Base-by-base conservation (phyloP, 352 stramenopile genomes). In the Globisporangium alternatum region DNA sequence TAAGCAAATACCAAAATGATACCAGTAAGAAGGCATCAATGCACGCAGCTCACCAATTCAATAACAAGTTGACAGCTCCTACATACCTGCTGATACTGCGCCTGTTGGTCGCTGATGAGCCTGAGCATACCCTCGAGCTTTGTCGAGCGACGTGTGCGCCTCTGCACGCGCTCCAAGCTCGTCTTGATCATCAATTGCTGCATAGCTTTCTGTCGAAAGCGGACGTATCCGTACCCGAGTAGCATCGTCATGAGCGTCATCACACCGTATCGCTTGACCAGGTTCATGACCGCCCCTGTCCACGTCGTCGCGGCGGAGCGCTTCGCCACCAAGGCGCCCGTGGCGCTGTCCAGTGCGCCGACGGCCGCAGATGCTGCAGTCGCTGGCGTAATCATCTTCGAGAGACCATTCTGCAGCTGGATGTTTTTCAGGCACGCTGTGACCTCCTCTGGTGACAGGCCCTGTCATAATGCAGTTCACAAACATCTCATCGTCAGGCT, bases 401-500 rank as follows among this genome's bases (percentile, higher is more conserved):
- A 74, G 19, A 90, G 80, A 0, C 82, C 80, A 60, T 91, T 83
- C 47, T 76, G 77, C 9, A 61, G 70, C 69, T 90, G 69, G 37
- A 90, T 62, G 45, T 65, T 79, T 64, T 80, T 83, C 17, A 91
- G 66, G 57, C 77, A 88, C 39, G 74, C 62, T 5, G 79, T 89
- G 55, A 91, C 89, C 59, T 91, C 68, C 47, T 83, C 78, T 2
- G 83, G 76, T 2, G 80, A 80, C n/a, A 91, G 62, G 0, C 83
- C 83, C 71, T 81, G 28, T 21, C 6, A 21, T 28, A 19, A 22
- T 13, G 33, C 25, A 31, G 15, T 28, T 55, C 10, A 30, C 15
- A 41, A 39, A 13, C 8, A 39, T 7, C 8, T 12, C 17, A 49
- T 30, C 41, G 41, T 47, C 41, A 47, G 41, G 1, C 13, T 5